Base-by-base conservation (phyloP, 495 filamentous ascomycete species). In the Aspergillus ellipticus region DNA sequence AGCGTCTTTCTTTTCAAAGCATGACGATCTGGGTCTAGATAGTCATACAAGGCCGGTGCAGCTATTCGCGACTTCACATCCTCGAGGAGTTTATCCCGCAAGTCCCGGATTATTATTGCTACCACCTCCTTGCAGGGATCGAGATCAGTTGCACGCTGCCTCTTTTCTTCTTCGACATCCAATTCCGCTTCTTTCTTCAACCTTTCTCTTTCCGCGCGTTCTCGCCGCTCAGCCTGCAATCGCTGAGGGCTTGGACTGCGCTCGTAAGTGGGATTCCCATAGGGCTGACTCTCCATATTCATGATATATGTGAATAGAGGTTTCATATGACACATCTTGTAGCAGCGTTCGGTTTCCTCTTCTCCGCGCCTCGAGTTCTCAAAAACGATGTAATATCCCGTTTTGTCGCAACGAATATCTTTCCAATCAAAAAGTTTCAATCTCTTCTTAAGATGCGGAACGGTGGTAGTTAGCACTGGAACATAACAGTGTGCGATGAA, bases 351-450 rank as follows among this genome's bases (percentile, higher is more conserved):
- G 10, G 89, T 86, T 67, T 96, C 90, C 46, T 85, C 76, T 55
- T 92, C 85, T 17, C 95, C 95, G 33, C 80, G 71, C 28, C 79
- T 76, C 13, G 82, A 87, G 59, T 90, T 87, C 46, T 87, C 84
- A 61, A 97, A 99, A 28, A 89, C 79, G 59, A 97, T 85, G 67
- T 90, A 97, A 71, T 96, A 99, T 0, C 94, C 94, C 8, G 82
- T 86, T 47, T 80, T 82, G 65, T 99, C 94, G 43, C 84, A 85
- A 39, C 89, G 80, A 50, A 97, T 87, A 49, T 88, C 81, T 53
- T 86, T 85, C 69, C 89, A 88, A 50, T 81, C 71, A 66, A 85
- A 96, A 15, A 83, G 79, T 66, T 90, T 91, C 26, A 97, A 75
- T 20, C 92, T 84, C 69, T 90, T 92, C 70, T 87, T 87, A 70